Conservation (phyloP, 2,329 filamentous ascomycete species). For the Xylogone sp. region DNA sequence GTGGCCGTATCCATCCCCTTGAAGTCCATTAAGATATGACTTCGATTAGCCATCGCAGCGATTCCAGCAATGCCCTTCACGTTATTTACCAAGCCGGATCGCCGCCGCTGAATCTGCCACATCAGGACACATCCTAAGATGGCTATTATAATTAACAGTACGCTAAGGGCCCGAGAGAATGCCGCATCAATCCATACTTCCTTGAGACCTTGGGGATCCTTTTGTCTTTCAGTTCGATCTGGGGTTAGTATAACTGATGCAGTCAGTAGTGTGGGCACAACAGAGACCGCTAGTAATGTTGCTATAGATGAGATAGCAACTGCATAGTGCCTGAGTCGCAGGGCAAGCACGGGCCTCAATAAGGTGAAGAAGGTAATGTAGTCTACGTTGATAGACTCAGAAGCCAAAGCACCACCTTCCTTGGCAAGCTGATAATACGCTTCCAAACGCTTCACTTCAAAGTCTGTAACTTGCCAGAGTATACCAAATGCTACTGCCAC, state of each 20-base stretch:
- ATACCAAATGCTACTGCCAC: slow-evolving; percentile 60
- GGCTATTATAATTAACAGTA: slow-evolving; percentile 53
- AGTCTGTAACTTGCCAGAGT: slow-evolving; percentile 63
- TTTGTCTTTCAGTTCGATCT: slow-evolving; percentile 39
- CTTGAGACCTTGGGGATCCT: slow-evolving; percentile 42
- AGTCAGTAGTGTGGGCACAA: slow-evolving; percentile 66
- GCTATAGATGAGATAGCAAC: slow-evolving; percentile 64
- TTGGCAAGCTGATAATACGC: slow-evolving; percentile 64
- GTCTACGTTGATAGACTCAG: slow-evolving; percentile 68
- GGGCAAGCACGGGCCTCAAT: slow-evolving; percentile 58
- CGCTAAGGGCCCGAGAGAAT: slow-evolving; percentile 60
- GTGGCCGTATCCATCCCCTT: slow-evolving; percentile 66
- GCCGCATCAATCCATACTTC: slow-evolving; percentile 50
- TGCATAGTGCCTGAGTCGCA: slow-evolving; percentile 62
- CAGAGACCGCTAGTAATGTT: slow-evolving; percentile 61
- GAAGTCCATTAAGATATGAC: slow-evolving; percentile 71
- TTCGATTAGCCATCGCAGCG: slow-evolving; percentile 70
- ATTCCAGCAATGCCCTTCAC: slow-evolving; percentile 71
- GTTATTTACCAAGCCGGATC: slow-evolving; percentile 63
- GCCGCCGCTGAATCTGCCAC: slow-evolving; percentile 56
- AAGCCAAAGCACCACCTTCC: slow-evolving; percentile 55
- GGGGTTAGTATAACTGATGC: slow-evolving; percentile 57
- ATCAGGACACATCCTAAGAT: slow-evolving; percentile 54
- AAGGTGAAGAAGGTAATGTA: slow-evolving; percentile 68
- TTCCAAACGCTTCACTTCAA: slow-evolving; percentile 63